Evolutionary conservation across 306 rosid species (phyloP).

Genomic region (Prunus campanulata): DNA sequence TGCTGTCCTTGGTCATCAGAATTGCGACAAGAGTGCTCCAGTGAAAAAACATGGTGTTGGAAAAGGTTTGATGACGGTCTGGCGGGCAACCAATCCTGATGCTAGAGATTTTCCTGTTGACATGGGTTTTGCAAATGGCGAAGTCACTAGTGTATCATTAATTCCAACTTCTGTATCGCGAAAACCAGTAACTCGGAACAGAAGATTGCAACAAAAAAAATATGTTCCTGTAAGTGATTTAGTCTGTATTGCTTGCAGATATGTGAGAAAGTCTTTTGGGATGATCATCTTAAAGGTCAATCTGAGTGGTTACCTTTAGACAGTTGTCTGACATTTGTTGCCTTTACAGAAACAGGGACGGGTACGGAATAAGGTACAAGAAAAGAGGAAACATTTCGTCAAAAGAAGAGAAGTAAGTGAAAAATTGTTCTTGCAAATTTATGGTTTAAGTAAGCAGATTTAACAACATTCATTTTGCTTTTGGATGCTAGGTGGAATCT

Average conservation of each 20-base stretch:
- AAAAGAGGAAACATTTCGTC: constrained; percentile 45
- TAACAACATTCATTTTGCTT: constrained; percentile 19
- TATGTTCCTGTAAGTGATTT: constrained; percentile 43
- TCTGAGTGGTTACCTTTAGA: constrained; percentile 14
- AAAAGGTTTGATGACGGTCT: constrained; percentile 94
- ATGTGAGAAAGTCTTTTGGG: neutral
- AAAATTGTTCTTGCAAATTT: constrained; percentile 8
- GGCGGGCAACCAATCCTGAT: constrained; percentile 83
- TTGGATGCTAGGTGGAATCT: constrained; percentile 53
- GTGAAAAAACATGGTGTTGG: constrained; percentile 77
- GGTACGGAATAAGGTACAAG: constrained; percentile 46
- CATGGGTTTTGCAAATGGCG: constrained; percentile 39
- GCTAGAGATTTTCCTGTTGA: constrained; percentile 53
- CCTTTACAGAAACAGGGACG: constrained; percentile 55
- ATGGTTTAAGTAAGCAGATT: constrained; percentile 19
- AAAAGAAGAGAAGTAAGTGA: constrained; percentile 55
- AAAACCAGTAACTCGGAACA: constrained; percentile 29
- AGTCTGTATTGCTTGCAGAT: constrained; percentile 13
- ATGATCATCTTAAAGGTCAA: constrained; percentile 19
- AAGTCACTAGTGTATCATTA: constrained; percentile 22
- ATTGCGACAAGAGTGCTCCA: constrained; percentile 27
- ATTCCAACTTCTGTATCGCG: constrained; percentile 32
- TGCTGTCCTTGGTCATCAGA: constrained; percentile 31
- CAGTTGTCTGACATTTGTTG: constrained; percentile 27
- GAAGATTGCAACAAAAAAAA: constrained; percentile 39